phyloP scores from a whole-genome alignment of 495 filamentous ascomycete genomes.

The Tuber aestivum region DNA sequence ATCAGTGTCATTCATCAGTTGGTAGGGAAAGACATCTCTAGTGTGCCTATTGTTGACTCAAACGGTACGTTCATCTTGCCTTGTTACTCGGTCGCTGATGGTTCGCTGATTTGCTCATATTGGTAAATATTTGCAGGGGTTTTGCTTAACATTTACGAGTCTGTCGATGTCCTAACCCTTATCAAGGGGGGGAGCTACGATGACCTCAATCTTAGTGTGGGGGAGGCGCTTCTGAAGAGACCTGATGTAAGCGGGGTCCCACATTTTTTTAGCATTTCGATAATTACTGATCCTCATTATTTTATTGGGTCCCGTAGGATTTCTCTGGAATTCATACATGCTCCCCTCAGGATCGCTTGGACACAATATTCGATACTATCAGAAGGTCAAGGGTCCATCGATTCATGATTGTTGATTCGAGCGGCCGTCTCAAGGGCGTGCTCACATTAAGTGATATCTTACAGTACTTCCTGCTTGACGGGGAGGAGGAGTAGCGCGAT shows the following conservation, averaged over 20 bases:
- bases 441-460: conserved; percentile 95
- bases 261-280: neutral
- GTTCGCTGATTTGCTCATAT: conserved; percentile 9
- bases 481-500: conserved; percentile 57
- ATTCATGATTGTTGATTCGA: conserved; percentile 84
- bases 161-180: conserved; percentile 91
- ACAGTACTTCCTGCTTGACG: conserved; percentile 85
- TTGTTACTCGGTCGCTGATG: neutral
- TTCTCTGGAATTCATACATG: conserved; percentile 97
- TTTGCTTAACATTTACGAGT: conserved; percentile 94
- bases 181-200: conserved; percentile 93
- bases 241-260: conserved; percentile 55
- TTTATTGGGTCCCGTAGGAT: conserved; percentile 52
- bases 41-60: conserved; percentile 84
- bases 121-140: conserved; percentile 48
- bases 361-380: conserved; percentile 95
- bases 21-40: conserved; percentile 87
- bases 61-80: conserved; percentile 51
- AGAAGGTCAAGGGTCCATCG: conserved; percentile 90
- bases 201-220: conserved; percentile 77
- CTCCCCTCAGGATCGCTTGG: conserved; percentile 79
- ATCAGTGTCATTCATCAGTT: conserved; percentile 94
- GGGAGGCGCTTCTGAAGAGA: conserved; percentile 81
- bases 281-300: conserved; percentile 8
- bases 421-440: conserved; percentile 76